Conservation (phyloP, 2,329 filamentous ascomycete species). For the Calonectria pseudoturangicola region DNA sequence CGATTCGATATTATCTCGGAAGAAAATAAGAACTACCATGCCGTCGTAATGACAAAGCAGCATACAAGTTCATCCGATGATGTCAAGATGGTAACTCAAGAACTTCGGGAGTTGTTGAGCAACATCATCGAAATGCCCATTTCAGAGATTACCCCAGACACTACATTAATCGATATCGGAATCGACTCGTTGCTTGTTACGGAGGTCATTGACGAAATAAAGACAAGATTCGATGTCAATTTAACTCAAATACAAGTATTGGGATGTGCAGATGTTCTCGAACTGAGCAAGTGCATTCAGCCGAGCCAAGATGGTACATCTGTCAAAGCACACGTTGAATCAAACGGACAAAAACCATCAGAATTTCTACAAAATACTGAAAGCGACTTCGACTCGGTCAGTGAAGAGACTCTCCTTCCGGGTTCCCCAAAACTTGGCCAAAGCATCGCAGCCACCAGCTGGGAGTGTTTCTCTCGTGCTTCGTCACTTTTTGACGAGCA, state of each 20-base stretch:
- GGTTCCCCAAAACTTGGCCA: neutral
- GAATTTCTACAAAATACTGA: neutral
- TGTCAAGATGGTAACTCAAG: neutral
- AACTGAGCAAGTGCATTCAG: neutral
- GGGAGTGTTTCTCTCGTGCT: neutral
- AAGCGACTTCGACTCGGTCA: no score
- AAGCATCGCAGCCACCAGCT: neutral
- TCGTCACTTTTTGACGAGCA: neutral
- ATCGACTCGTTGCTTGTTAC: slow-evolving; percentile 7
- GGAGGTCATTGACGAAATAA: slow-evolving; percentile 10
- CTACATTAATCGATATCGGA: neutral
- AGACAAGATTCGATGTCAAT: neutral
- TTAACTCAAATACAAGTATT: neutral
- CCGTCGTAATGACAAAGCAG: neutral
- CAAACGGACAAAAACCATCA: neutral
- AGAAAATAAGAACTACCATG: neutral
- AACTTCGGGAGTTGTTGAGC: neutral
- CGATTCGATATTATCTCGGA: neutral
- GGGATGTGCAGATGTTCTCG: neutral
- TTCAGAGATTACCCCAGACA: neutral
- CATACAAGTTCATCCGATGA: neutral
- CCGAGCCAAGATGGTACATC: neutral
- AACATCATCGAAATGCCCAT: slow-evolving; percentile 5
- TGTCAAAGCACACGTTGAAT: neutral
- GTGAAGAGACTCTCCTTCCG: neutral